Conservation (phyloP, 2,329 filamentous ascomycete genomes). For the Venturia asperata region DNA sequence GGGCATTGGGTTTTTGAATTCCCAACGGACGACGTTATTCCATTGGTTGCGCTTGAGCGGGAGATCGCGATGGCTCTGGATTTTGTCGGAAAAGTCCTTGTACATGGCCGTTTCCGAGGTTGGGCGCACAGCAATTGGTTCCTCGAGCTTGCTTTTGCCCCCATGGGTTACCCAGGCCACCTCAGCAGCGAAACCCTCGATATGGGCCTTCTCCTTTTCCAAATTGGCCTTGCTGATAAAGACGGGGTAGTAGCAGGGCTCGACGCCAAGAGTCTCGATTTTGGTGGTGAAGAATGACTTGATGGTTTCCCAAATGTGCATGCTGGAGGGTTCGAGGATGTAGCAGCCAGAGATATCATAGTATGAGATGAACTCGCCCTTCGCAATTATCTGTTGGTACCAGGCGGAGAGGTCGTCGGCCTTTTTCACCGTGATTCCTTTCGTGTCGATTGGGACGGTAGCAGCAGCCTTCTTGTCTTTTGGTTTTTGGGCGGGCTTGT, state of each 20-base stretch:
- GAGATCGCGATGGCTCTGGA: constrained; percentile 89
- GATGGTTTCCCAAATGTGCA: constrained; percentile 60
- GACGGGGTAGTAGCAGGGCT: constrained; percentile 89
- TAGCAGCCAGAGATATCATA: constrained; percentile 98
- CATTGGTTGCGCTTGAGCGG: constrained; percentile 94
- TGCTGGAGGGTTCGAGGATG: constrained; percentile 68
- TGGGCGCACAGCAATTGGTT: constrained; percentile 61
- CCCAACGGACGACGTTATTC: constrained; percentile 94
- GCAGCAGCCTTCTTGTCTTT: constrained; percentile 49
- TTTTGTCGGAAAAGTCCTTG: constrained; percentile 91
- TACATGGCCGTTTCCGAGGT: constrained; percentile 82
- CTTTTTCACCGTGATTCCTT: constrained; percentile 78
- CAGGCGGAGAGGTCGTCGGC: constrained; percentile 78
- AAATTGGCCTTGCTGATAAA: constrained; percentile 90
- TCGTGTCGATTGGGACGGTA: constrained; percentile 30
- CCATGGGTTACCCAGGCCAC: constrained; percentile 41
- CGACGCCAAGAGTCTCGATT: constrained; percentile 72
- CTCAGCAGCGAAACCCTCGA: constrained; percentile 89
- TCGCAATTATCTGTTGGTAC: constrained; percentile 97
- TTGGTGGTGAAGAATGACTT: constrained; percentile 52
- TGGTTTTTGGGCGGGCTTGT: constrained; percentile 32
- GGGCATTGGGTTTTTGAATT: constrained; percentile 81
- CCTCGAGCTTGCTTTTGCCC: constrained; percentile 88
- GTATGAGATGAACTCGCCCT: constrained; percentile 97
- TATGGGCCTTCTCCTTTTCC: constrained; percentile 82